Percentiles rank a stretch among this genome's conserved stretches.
Evolutionary conservation across 2,329 filamentous ascomycete species (phyloP).

Genomic region (Monilinia vaccinii-corymbosi): DNA sequence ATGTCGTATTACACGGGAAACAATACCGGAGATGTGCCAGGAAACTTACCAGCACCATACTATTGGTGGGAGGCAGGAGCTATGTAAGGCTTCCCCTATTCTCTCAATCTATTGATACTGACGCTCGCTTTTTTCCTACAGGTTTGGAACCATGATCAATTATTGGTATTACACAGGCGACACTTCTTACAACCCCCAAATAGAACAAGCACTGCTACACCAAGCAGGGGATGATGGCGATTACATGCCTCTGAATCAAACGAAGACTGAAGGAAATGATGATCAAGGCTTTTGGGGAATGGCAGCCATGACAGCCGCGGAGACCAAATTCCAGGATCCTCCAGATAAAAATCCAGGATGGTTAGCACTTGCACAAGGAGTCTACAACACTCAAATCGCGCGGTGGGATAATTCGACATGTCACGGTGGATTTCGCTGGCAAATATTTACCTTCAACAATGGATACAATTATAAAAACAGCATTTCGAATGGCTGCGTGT

Average conservation of each 20-base stretch:
- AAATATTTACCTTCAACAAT: constrained; percentile 71
- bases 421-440: constrained; percentile 68
- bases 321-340: constrained; percentile 52
- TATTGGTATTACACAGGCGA: constrained; percentile 79
- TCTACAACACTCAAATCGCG: constrained; percentile 68
- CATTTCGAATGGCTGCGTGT: constrained; percentile 52
- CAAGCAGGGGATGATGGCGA: constrained; percentile 63
- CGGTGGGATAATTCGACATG: constrained; percentile 60
- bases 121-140: background rate
- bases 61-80: constrained; percentile 31
- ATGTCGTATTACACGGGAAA: constrained; percentile 42
- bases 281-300: constrained; percentile 59
- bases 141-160: constrained; percentile 54
- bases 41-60: constrained; percentile 34
- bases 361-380: constrained; percentile 64
- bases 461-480: constrained; percentile 72
- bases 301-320: constrained; percentile 59
- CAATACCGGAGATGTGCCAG: constrained; percentile 37
- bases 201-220: constrained; percentile 60
- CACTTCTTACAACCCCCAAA: constrained; percentile 40
- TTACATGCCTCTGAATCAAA: constrained; percentile 68
- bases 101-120: background rate
- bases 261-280: constrained; percentile 48
- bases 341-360: constrained; percentile 47
- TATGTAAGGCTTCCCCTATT: constrained; percentile 39